Percentiles rank a stretch among this genome's conserved stretches.
Evolutionary conservation across 495 filamentous ascomycete species (phyloP).

Genomic region (Friedmanniomyces simplex): DNA sequence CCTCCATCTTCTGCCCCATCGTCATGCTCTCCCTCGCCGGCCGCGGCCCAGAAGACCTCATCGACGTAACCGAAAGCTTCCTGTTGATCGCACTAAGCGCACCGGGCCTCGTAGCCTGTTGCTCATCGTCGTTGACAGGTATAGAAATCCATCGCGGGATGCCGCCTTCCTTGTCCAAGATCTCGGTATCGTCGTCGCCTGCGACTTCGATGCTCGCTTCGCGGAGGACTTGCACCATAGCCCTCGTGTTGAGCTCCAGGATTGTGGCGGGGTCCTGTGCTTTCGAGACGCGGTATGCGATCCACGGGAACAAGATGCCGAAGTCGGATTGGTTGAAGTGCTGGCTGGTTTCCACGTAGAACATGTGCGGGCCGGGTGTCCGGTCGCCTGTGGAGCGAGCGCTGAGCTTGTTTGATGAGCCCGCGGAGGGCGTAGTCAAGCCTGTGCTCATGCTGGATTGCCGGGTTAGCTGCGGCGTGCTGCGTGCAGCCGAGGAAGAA

Average conservation of each 20-base stretch:
- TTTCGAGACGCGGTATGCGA: constrained; percentile 47
- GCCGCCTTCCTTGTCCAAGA: not conserved
- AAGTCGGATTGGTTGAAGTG: constrained; percentile 71
- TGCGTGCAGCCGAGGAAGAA: constrained; percentile 1
- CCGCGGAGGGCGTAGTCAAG: not conserved
- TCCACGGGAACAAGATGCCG: constrained; percentile 62
- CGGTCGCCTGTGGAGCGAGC: not conserved
- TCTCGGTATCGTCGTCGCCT: constrained; percentile 30
- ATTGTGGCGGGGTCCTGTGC: constrained; percentile 52
- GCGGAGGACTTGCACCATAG: constrained; percentile 51
- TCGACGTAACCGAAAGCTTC: constrained; percentile 1
- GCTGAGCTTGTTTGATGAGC: not conserved
- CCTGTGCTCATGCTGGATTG: constrained; percentile 2
- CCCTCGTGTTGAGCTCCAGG: constrained; percentile 52
- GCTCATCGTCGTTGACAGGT: not conserved
- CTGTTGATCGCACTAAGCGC: not conserved
- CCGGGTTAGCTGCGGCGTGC: not conserved
- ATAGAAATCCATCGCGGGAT: constrained; percentile 10
- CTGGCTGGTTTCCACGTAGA: constrained; percentile 51
- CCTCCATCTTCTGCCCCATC: constrained; percentile 14
- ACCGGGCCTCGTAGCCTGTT: not conserved
- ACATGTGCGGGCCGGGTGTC: constrained; percentile 33
- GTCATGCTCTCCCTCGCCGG: constrained; percentile 11
- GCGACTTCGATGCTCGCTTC: constrained; percentile 41
- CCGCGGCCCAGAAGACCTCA: not conserved